Base-by-base conservation (phyloP, 2,329 filamentous ascomycete species). In the Thelonectria blattea region DNA sequence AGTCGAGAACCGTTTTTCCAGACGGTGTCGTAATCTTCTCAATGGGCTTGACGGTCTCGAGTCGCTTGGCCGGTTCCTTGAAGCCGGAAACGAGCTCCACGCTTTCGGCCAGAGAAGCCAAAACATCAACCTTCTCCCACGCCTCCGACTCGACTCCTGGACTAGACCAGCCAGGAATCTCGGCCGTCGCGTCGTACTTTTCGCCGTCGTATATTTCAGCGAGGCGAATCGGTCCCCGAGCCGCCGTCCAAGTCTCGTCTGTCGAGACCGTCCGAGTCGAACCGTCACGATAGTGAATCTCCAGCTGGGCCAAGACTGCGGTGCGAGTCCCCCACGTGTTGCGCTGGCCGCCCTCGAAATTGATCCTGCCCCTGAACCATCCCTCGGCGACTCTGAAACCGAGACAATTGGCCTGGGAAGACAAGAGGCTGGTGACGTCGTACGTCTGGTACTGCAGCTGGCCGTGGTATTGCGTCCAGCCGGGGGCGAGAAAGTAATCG, bases 161-260 rank as follows among this genome's bases (percentile, higher is more conserved):
- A 5, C 20, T 59, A 0, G 67, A 70, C 68, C 68, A 71, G 1
- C 59, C 64, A 0, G 47, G 42, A 3, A 68, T 43, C 4, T 72
- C 64, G 2, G 71, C 70, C 1, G 69, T 68, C 0, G 75, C 72
- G 64, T 86, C 81, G 58, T 82, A 86, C 0, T 74, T 65, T 56
- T 87, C 83, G 15, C 84, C 84, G 61, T 85, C 76, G 58, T 85
- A 85, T 2, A 86, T 75, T 22, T 83, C 80, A 1, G 75, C 75
- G 1, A 63, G 64, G 0, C 75, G 53, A 1, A 79, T 71, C 1
- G 78, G 71, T 0, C 78, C 74, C 3, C 66, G 65, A 3, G 61
- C 67, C 8, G 71, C 73, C 9, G 68, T 68, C 81, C 81, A 83
- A 0, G 68, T 72, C 0, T 74, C 65, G 18, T 82, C 78, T 2